These are phyloP conservation scores for Emergomyces orientalis DNA, from an alignment of 2,329 filamentous ascomycete species.

Conservation along the genomic window DNA sequence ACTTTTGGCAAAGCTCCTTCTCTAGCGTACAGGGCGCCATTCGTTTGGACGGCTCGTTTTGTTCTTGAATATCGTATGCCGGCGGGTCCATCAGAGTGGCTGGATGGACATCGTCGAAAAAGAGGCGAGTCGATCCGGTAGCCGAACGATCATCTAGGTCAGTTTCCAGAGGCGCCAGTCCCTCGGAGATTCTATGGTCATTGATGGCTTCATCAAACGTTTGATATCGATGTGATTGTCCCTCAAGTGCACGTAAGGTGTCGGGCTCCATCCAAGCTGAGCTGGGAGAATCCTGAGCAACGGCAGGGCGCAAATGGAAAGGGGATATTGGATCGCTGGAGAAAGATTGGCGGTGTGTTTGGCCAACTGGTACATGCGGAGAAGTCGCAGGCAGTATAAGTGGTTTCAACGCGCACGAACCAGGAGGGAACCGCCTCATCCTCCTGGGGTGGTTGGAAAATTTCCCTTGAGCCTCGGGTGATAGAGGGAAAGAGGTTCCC, in stretches of 20 bases:
- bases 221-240: constrained; percentile 19
- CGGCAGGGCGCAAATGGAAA: constrained; percentile 6
- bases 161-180: background rate
- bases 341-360: background rate
- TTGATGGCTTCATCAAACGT: constrained; percentile 21
- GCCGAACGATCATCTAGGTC: background rate
- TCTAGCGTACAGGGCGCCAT: background rate
- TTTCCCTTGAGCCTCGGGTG: constrained; percentile 18
- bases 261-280: constrained; percentile 28
- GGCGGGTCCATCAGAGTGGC: background rate
- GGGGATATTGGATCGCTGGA: constrained; percentile 2
- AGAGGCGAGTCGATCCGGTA: background rate
- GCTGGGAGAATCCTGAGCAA: constrained; percentile 11
- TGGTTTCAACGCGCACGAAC: constrained; percentile 28
- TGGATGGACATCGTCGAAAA: constrained; percentile 5
- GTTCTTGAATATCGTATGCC: background rate
- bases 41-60: background rate
- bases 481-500: constrained; percentile 20
- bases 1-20: background rate
- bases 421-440: constrained; percentile 29
- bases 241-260: constrained; percentile 27
- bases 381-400: constrained; percentile 22
- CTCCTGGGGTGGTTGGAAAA: constrained; percentile 20
- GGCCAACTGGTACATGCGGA: constrained; percentile 4
- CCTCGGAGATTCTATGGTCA: constrained; percentile 5